Conservation (phyloP, 1,139 yeast genomes). For the Nadsonia commutata region DNA sequence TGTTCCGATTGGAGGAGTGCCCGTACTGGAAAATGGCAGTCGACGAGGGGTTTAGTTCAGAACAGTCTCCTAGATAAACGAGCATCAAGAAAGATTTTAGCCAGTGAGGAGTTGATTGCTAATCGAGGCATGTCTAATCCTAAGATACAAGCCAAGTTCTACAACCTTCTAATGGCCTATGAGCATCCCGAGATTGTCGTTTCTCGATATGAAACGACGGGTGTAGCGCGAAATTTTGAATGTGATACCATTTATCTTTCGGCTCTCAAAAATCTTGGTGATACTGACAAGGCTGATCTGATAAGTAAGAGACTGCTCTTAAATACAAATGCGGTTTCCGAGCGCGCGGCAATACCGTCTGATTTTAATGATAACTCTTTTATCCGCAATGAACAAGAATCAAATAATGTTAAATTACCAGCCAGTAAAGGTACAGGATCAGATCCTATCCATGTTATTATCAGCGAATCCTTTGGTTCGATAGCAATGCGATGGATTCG, state of each 20-base stretch:
- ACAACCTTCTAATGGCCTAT: conserved; percentile 51
- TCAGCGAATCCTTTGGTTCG: conserved; percentile 68
- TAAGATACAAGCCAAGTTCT: conserved; percentile 64
- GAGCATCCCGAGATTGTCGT: conserved; percentile 90
- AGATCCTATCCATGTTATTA: conserved; percentile 83
- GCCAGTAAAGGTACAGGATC: conserved; percentile 25
- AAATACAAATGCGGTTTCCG: too few relatives aligned
- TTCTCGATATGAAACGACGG: conserved; percentile 81
- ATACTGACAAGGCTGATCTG: conserved; percentile 60
- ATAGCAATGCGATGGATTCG: conserved; percentile 76
- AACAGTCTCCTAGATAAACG: too few relatives aligned
- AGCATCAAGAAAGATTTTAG: conserved; percentile 1
- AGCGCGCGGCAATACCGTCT: too few relatives aligned
- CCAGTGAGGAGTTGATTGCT: conserved; percentile 59
- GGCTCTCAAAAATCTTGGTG: conserved; percentile 68
- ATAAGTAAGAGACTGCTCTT: conserved; percentile 13
- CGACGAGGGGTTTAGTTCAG: too few relatives aligned
- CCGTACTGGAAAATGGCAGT: too few relatives aligned
- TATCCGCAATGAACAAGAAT: too few relatives aligned
- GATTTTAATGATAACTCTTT: too few relatives aligned
- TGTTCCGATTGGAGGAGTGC: too few relatives aligned
- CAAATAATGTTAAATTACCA: too few relatives aligned
- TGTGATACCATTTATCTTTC: conserved; percentile 65
- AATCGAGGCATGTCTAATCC: conserved; percentile 59
- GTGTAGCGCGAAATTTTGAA: conserved; percentile 67